Base-by-base conservation (phyloP, 805 yeast genomes). In the Cyberlindnera bimundalis region DNA sequence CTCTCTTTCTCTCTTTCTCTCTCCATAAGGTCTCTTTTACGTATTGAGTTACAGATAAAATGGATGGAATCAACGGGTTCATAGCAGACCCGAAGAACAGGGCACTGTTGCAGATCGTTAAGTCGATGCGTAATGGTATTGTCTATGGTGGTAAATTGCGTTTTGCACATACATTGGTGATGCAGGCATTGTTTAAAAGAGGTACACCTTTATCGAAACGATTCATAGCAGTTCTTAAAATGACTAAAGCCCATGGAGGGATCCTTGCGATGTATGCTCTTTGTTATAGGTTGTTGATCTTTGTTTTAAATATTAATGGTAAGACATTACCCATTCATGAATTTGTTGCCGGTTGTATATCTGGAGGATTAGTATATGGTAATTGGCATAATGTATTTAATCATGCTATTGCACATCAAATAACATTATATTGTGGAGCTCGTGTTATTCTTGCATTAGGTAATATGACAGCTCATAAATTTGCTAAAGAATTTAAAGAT, bases 391-490 rank as follows among this genome's bases (percentile, higher is more conserved):
- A 45, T 3, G 25, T 42, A 9, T 71, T 75, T 47, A 58, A 59
- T 46, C 64, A 58, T 15, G 73, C 67, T 4, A 79, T 83, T 21
- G 70, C 84, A n/a, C 82, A 78, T 47, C 90, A 84, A 60, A 75
- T 84, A 48, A 84, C 89, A 2, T 68, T 84, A 37, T 84, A 84
- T 53, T 81, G 87, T 46, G 73, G 81, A 41, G 78, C 87, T 3
- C 67, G 95, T 31, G 86, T 82, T 5, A 55, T 77, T 36, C 55
- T 85, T 30, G 91, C 85, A 0, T 36, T 73, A 4, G 81, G 83
- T 2, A 45, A 53, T 23, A 39, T 63, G 17, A 35, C 59, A 3
- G 59, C 58, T 0, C 51, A 39, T 27, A 48, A 41, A 19, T 8
- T 45, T n/a, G 49, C 55, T 8, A 50, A 45, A 33, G 25, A 37